Conservation (phyloP, 140 eudicot species). For the Senecio squalidus region DNA sequence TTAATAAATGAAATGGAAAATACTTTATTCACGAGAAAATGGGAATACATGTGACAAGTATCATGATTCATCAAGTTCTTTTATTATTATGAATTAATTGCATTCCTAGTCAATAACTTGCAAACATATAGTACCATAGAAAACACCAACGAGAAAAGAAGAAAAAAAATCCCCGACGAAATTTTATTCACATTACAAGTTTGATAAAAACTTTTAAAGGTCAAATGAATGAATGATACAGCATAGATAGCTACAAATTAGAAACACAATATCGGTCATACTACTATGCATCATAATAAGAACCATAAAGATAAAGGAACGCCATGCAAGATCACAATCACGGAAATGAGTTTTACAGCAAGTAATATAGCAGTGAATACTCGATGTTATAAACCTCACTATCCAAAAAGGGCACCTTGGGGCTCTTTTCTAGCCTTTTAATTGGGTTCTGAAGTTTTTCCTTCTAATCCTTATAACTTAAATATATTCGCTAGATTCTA, state of each 20-base stretch:
- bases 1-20: constrained; percentile 1
- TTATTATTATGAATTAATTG: too few species aligned
- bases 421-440: constrained; percentile 1
- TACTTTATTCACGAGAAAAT: constrained; percentile 8
- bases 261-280: not conserved
- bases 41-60: not conserved
- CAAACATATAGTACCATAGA: not conserved
- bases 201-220: not conserved
- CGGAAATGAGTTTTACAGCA: not conserved
- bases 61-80: not conserved
- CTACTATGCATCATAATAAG: not conserved
- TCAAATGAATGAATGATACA: constrained; percentile 1
- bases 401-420: not conserved
- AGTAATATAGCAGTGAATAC: not conserved
- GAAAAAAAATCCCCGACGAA: not conserved
- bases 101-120: not conserved
- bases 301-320: too few species aligned
- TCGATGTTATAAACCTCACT: not conserved
- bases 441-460: constrained; percentile 3
- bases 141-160: not conserved
- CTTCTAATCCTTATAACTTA: not conserved
- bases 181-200: not conserved
- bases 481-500: not conserved
- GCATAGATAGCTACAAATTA: not conserved
- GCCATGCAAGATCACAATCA: not conserved